Evolutionary conservation across 192 early-diverging fungal species (phyloP).

Genomic region (Gonapodya sp.): DNA sequence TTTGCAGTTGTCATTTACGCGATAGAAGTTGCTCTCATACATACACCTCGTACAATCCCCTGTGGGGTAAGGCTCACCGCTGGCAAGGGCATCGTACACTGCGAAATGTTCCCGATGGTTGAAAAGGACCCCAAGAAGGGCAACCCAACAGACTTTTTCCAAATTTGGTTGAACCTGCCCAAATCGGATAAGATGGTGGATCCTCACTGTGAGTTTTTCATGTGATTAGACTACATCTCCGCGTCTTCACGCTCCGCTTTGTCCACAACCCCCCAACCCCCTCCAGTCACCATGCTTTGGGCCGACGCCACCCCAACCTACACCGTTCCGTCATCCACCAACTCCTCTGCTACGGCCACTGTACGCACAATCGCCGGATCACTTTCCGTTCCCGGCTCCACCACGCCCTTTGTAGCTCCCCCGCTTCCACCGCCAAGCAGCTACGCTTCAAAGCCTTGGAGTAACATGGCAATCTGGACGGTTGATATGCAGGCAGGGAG

Average conservation of each 20-base stretch:
- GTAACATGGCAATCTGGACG: conserved; percentile 22
- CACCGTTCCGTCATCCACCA: conserved; percentile 1
- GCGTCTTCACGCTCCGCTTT: conserved; percentile 14
- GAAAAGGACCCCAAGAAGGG: conserved; percentile 24
- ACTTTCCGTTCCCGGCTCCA: conserved; percentile 12
- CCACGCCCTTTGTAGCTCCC: background rate
- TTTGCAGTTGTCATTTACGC: background rate
- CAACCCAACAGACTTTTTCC: conserved; percentile 33
- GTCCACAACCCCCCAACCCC: conserved; percentile 21
- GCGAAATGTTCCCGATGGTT: conserved; percentile 33
- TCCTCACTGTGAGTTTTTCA: conserved; percentile 32
- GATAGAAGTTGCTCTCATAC: conserved; percentile 30
- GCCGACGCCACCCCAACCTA: conserved; percentile 25
- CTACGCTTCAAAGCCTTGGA: conserved; percentile 14
- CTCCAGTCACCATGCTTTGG: background rate
- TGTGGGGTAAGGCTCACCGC: conserved; percentile 41
- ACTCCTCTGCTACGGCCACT: conserved; percentile 11
- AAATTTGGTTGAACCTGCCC: conserved; percentile 67
- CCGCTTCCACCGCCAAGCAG: background rate
- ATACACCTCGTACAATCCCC: background rate
- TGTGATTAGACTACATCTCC: conserved; percentile 19
- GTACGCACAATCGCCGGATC: conserved; percentile 27
- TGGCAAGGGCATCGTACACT: conserved; percentile 53
- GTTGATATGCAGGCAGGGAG: conserved; percentile 21
- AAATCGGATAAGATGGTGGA: conserved; percentile 41